Percentiles rank a stretch among this genome's conserved stretches.
Conservation (phyloP, 768 basidiomycete species). For the Amanita phalloides region DNA sequence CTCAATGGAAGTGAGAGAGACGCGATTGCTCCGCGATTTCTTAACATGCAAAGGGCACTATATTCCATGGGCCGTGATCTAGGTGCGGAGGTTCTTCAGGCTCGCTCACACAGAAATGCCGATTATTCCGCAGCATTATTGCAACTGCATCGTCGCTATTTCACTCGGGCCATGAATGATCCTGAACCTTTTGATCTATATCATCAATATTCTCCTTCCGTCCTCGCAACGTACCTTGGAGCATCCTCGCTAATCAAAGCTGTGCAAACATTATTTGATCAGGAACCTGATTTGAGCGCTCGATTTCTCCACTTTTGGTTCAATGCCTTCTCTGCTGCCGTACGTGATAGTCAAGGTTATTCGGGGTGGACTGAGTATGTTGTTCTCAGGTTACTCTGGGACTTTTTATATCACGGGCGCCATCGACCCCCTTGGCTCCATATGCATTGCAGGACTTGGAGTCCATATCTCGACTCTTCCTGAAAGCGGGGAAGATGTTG, state of each 20-base stretch:
- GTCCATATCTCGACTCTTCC: constrained; percentile 44
- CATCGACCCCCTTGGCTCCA: constrained; percentile 43
- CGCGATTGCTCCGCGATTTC: constrained; percentile 32
- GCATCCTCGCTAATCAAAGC: constrained; percentile 48
- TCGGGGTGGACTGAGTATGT: not conserved
- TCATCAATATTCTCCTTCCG: constrained; percentile 58
- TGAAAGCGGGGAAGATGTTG: constrained; percentile 44
- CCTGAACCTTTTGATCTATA: constrained; percentile 43
- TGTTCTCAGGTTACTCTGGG: constrained; percentile 46
- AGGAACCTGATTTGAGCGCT: constrained; percentile 49
- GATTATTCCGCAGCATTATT: constrained; percentile 36
- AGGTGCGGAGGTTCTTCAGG: constrained; percentile 25
- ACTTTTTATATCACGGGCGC: constrained; percentile 52
- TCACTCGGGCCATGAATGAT: constrained; percentile 52
- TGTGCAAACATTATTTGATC: constrained; percentile 42
- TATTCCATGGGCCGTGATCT: constrained; percentile 53
- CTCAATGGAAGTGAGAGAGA: constrained; percentile 32
- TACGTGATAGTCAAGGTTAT: constrained; percentile 22
- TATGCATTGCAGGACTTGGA: constrained; percentile 55
- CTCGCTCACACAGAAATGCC: constrained; percentile 1
- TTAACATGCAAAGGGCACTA: constrained; percentile 56
- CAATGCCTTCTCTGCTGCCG: constrained; percentile 62
- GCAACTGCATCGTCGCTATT: constrained; percentile 58
- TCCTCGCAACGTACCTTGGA: constrained; percentile 56
- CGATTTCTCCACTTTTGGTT: constrained; percentile 70